A percentile compares a stretch with the other conserved stretches of the same genome.
phyloP scores from a whole-genome alignment of 208 protist species.

The Zelonia costaricensis region DNA sequence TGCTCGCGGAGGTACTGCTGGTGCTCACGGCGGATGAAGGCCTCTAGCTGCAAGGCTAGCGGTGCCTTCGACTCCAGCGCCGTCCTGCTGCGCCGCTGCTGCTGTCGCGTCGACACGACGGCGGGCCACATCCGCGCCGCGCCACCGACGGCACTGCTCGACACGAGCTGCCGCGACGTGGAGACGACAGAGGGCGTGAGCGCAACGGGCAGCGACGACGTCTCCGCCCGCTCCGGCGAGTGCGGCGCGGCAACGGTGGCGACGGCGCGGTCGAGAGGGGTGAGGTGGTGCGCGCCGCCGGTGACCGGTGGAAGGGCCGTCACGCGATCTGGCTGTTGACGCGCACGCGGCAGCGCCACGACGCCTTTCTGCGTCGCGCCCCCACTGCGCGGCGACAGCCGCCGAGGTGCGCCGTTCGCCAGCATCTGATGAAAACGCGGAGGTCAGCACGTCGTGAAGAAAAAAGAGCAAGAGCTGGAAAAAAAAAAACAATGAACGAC shows the following conservation, averaged over 20 bases:
- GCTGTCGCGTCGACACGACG: conserved; percentile 18
- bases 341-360: neutral
- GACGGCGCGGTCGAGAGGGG: conserved; percentile 12
- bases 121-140: conserved; percentile 31
- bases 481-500: conserved; percentile 4
- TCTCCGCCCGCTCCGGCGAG: conserved; percentile 3
- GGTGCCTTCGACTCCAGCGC: conserved; percentile 57
- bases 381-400: neutral
- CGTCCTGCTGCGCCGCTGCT: conserved; percentile 9
- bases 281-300: conserved; percentile 19
- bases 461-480: too few species aligned
- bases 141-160: conserved; percentile 1
- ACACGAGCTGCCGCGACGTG: conserved; percentile 3
- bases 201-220: neutral
- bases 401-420: neutral
- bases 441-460: too few species aligned
- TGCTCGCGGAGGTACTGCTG: conserved; percentile 69
- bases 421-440: neutral
- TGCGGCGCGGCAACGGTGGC: conserved; percentile 10
- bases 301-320: neutral
- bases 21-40: conserved; percentile 80
- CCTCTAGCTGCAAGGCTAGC: conserved; percentile 80
- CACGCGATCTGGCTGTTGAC: neutral
- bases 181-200: neutral
- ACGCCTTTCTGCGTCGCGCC: neutral